Conservation (phyloP, 192 early-diverging fungal species). For the Coemansia sp. region DNA sequence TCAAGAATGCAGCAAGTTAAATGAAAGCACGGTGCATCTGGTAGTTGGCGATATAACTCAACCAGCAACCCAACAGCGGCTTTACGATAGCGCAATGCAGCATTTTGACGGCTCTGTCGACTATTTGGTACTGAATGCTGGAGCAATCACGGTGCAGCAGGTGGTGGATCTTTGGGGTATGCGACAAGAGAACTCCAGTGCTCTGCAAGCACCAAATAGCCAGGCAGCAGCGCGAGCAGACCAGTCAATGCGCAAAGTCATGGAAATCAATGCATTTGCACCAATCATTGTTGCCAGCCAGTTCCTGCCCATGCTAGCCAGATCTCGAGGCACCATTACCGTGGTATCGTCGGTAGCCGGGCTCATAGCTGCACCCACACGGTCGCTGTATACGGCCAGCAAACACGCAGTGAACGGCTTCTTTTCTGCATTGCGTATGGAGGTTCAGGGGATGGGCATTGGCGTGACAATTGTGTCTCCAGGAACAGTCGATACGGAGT, state of each 20-base stretch:
- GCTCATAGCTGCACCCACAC: constrained; percentile 69
- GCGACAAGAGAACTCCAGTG: neutral
- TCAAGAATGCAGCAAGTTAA: constrained; percentile 42
- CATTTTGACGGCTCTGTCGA: constrained; percentile 54
- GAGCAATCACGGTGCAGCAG: constrained; percentile 68
- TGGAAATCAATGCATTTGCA: constrained; percentile 60
- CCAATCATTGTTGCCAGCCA: constrained; percentile 54
- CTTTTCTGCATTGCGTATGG: constrained; percentile 78
- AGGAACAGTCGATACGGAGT: constrained; percentile 72
- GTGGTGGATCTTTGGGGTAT: constrained; percentile 61
- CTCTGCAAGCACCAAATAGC: neutral
- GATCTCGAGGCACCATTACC: constrained; percentile 53
- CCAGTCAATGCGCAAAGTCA: constrained; percentile 47
- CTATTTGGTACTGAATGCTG: constrained; percentile 74
- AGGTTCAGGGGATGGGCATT: constrained; percentile 59
- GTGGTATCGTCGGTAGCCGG: constrained; percentile 77
- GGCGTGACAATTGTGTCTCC: constrained; percentile 68
- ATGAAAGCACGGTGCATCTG: constrained; percentile 5
- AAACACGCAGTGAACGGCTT: constrained; percentile 83
- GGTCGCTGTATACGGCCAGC: constrained; percentile 71
- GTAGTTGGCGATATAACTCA: constrained; percentile 62
- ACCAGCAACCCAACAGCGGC: constrained; percentile 50
- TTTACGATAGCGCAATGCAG: constrained; percentile 32
- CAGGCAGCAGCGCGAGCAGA: constrained; percentile 27
- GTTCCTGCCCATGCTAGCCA: constrained; percentile 58